A percentile compares a stretch with the other conserved stretches of the same genome.
Conservation (phyloP, 306 rosid genomes). For the Echinosophora koreensis region DNA sequence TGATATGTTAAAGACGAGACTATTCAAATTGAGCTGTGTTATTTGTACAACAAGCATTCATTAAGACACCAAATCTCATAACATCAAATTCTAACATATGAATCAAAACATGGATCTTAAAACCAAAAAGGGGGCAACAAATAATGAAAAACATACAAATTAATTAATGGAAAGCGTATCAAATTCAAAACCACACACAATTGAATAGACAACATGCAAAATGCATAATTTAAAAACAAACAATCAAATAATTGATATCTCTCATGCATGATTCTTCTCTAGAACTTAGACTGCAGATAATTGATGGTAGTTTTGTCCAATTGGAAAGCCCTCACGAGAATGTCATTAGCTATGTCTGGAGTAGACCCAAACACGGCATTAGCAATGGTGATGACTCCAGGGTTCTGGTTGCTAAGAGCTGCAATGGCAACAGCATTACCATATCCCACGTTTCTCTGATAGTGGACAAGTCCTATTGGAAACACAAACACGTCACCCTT, state of each 20-base stretch:
- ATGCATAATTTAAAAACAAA: neutral
- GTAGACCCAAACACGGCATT: conserved; percentile 56
- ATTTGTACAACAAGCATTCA: neutral
- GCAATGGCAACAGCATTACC: conserved; percentile 50
- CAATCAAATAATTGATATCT: neutral
- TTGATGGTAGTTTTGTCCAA: conserved; percentile 15
- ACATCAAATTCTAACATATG: neutral
- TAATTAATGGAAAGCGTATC: neutral
- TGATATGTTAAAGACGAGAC: no score
- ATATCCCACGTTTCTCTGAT: conserved; percentile 49
- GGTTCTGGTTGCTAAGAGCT: conserved; percentile 53
- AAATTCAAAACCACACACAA: neutral
- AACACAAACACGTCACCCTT: conserved; percentile 60
- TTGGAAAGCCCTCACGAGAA: conserved; percentile 46
- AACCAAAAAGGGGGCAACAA: neutral
- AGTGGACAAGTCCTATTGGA: conserved; percentile 52
- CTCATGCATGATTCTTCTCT: neutral
- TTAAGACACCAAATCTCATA: neutral
- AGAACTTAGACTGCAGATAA: conserved; percentile 48
- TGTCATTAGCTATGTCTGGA: conserved; percentile 7
- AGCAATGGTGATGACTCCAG: conserved; percentile 49
- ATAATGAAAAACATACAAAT: conserved; percentile 14
- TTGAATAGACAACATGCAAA: neutral
- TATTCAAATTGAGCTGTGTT: no score
- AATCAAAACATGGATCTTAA: conserved; percentile 6